Conservation (phyloP, 768 basidiomycete genomes). For the Ramaria rubella region DNA sequence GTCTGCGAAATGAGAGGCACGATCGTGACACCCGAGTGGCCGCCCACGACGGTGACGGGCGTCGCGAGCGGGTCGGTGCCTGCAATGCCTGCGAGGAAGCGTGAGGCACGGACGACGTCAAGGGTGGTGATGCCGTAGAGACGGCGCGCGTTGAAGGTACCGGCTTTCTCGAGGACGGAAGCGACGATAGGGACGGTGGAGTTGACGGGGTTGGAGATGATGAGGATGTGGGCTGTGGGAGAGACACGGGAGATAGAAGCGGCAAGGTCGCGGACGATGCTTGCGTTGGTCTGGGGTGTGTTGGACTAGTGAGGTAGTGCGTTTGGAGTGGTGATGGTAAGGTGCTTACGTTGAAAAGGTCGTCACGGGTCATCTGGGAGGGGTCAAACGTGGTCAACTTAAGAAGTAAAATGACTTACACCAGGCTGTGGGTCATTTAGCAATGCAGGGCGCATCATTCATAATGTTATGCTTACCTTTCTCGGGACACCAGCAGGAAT, state of each 20-base stretch:
- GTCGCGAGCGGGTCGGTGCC: constrained; percentile 61
- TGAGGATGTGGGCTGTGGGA: constrained; percentile 87
- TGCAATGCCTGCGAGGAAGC: constrained; percentile 74
- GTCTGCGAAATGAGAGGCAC: constrained; percentile 91
- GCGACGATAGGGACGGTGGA: constrained; percentile 98
- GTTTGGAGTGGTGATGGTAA: neutral
- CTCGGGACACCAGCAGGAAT: constrained; percentile 99
- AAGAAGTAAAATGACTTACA: constrained; percentile 45
- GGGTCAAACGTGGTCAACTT: constrained; percentile 1
- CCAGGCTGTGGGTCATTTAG: constrained; percentile 51
- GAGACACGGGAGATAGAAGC: constrained; percentile 76
- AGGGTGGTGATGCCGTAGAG: constrained; percentile 98
- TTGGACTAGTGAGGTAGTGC: neutral
- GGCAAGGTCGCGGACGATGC: constrained; percentile 95
- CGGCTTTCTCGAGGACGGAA: constrained; percentile 82
- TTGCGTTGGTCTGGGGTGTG: constrained; percentile 77
- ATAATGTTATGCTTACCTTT: constrained; percentile 55
- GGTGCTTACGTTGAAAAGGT: constrained; percentile 81
- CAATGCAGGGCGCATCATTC: neutral
- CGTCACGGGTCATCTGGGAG: constrained; percentile 87
- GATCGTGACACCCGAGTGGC: constrained; percentile 96
- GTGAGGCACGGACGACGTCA: constrained; percentile 93
- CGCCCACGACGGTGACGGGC: constrained; percentile 82
- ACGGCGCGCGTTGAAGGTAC: constrained; percentile 82
- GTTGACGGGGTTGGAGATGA: constrained; percentile 99